These are phyloP conservation scores for Vitis amurensis DNA, from an alignment of 164 flowering plant species.

Conservation along the genomic window DNA sequence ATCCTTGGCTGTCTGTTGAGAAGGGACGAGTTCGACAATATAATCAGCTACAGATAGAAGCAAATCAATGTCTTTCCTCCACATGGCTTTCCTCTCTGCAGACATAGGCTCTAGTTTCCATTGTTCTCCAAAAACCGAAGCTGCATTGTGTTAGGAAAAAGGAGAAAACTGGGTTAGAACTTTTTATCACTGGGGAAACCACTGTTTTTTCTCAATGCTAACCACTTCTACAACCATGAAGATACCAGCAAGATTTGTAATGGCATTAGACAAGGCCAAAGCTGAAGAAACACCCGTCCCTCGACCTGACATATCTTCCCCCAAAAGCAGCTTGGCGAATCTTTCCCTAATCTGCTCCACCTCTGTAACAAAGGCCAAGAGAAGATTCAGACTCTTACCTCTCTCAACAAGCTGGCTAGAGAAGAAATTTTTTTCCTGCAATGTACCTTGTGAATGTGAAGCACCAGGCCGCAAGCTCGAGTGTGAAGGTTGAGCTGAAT, in stretches of 20 bases:
- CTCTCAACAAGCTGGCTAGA: no score
- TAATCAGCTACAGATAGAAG: constrained; percentile 89
- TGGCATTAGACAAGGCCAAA: constrained; percentile 90
- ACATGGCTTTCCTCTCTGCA: constrained; percentile 61
- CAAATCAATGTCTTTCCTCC: constrained; percentile 93
- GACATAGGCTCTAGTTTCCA: constrained; percentile 78
- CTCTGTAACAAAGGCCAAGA: constrained; percentile 40
- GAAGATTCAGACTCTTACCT: not conserved
- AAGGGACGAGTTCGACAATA: constrained; percentile 88
- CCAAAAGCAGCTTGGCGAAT: constrained; percentile 83
- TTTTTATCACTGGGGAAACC: not conserved
- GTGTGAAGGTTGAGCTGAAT: no score
- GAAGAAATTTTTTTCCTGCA: no score
- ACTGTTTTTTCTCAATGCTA: no score
- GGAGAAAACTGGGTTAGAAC: not conserved
- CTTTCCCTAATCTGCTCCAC: constrained; percentile 76
- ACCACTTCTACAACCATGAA: not conserved
- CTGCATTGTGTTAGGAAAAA: constrained; percentile 37
- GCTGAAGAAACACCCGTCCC: constrained; percentile 95
- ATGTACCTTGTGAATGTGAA: no score
- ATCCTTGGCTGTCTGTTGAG: constrained; percentile 67
- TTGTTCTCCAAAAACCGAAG: constrained; percentile 87
- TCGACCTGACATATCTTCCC: constrained; percentile 98
- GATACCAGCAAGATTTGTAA: constrained; percentile 86
- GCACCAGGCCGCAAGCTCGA: no score